Evolutionary conservation across 208 protist genomes (phyloP), one percentile per base, ranked within the genome.

Genomic region (Wallacemonas sp.): DNA sequence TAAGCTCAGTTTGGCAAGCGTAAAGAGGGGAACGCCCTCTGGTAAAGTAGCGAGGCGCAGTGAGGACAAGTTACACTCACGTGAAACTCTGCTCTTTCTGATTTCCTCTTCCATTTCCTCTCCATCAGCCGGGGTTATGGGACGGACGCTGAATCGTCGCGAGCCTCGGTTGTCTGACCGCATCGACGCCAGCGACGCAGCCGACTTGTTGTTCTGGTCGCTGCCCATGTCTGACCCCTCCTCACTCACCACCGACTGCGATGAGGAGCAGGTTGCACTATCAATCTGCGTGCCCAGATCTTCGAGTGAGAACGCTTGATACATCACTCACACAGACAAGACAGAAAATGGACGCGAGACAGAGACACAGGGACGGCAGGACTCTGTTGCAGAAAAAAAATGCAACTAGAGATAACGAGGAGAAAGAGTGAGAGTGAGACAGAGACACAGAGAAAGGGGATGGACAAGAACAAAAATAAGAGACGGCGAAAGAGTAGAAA

Each of bases 51-150:
- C 48, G 2, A 95, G 57, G 2, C 77, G 52, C 43, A 93, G 55
- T 5, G 79, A 79, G 0, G 86, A 79, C 8, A 95, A 63, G 68
- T 92, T 77, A 67, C 86, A 93, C 17, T 87, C 72, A 14, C 78
- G 73, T 1, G 76, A 81, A 14, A 34, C 39, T 23, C 52, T 47
- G 73, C 78, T 83, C 19, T 73, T 43, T 24, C 75, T 55, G 19
- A 94, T 73, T 60, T 92, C 85, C 9, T 81, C 68, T 0, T 54
- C 63, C 63, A 89, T 66, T 54, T 89, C 81, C 39, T 76, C 68
- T 16, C 39, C 56, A 17, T 73, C 74, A 52, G 68, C 41, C 27
- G 30, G 16, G 2, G 8, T 34, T n/a, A 36, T 23, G 4, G 34
- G 21, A 16, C n/a, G 57, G 6, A n/a, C 57, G 38, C 39, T 46